Evolutionary conservation across 2,329 filamentous ascomycete species (phyloP).

Genomic region (Coniochaeta pulveracea): DNA sequence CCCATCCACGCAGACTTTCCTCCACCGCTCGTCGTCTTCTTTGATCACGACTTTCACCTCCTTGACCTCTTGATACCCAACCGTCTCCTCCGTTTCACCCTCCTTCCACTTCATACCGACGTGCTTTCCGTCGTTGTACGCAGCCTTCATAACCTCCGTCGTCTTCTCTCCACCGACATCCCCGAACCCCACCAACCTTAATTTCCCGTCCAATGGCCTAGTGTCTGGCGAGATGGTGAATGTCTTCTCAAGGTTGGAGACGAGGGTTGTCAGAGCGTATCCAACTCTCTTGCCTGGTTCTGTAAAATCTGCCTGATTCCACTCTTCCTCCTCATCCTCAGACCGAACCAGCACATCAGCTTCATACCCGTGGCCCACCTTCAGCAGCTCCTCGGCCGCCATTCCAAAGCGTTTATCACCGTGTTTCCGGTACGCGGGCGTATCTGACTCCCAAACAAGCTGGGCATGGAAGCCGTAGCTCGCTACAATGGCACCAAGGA

Average conservation of each 20-base stretch:
- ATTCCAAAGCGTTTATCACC: conserved; percentile 73
- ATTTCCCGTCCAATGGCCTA: conserved; percentile 55
- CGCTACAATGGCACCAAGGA: conserved; percentile 72
- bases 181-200: conserved; percentile 68
- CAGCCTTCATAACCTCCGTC: conserved; percentile 65
- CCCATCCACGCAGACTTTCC: conserved; percentile 85
- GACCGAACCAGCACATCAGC: conserved; percentile 26
- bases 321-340: conserved; percentile 9
- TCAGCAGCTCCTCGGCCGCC: conserved; percentile 67
- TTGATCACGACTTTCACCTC: conserved; percentile 53
- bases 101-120: conserved; percentile 39
- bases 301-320: conserved; percentile 13
- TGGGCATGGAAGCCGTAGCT: conserved; percentile 86
- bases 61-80: conserved; percentile 63
- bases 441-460: conserved; percentile 86
- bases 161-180: conserved; percentile 51
- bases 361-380: conserved; percentile 36
- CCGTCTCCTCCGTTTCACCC: conserved; percentile 33
- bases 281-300: conserved; percentile 43
- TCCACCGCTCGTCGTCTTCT: conserved; percentile 64
- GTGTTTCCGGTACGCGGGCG: conserved; percentile 63
- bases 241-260: conserved; percentile 69
- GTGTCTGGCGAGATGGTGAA: conserved; percentile 74
- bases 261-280: conserved; percentile 67
- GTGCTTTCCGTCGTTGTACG: conserved; percentile 47